These are phyloP conservation scores for Trichosanthes truncata DNA, from an alignment of 306 rosid species.

Conservation along the genomic window DNA sequence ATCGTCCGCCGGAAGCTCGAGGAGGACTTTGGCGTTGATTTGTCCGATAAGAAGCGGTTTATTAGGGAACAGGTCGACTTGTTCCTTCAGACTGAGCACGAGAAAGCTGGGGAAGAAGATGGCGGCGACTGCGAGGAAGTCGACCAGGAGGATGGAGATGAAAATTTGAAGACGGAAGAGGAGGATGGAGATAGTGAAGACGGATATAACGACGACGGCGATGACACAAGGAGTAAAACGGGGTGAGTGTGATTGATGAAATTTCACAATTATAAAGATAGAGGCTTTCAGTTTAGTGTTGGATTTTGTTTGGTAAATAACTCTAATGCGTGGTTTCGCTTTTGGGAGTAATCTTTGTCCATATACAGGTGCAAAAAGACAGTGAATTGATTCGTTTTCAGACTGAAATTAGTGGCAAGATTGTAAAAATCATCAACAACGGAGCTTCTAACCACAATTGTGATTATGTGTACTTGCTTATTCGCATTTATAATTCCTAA, in stretches of 20 bases:
- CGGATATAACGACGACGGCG: conserved; percentile 21
- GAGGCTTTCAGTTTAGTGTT: not conserved
- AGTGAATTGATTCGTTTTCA: not conserved
- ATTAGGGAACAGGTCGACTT: conserved; percentile 65
- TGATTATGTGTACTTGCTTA: not conserved
- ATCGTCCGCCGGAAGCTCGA: conserved; percentile 68
- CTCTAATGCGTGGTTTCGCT: not conserved
- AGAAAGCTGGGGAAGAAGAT: conserved; percentile 8
- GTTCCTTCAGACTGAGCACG: conserved; percentile 45
- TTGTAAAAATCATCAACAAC: not conserved
- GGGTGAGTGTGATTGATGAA: conserved; percentile 32
- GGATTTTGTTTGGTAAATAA: not conserved
- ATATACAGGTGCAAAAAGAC: not conserved
- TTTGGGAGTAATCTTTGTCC: not conserved
- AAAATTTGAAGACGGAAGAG: conserved; percentile 7
- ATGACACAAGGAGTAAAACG: conserved; percentile 28
- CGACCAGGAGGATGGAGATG: conserved; percentile 16
- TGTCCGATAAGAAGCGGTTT: conserved; percentile 53
- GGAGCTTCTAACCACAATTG: not conserved
- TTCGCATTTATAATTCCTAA: not conserved
- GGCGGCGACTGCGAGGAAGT: conserved; percentile 3
- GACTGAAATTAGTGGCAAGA: not conserved
- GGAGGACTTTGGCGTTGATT: conserved; percentile 56
- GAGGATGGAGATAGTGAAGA: conserved; percentile 19
- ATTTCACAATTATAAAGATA: not conserved